Evolutionary conservation across 2,329 filamentous ascomycete species (phyloP).

Genomic region (Monosporascus cannonballus): DNA sequence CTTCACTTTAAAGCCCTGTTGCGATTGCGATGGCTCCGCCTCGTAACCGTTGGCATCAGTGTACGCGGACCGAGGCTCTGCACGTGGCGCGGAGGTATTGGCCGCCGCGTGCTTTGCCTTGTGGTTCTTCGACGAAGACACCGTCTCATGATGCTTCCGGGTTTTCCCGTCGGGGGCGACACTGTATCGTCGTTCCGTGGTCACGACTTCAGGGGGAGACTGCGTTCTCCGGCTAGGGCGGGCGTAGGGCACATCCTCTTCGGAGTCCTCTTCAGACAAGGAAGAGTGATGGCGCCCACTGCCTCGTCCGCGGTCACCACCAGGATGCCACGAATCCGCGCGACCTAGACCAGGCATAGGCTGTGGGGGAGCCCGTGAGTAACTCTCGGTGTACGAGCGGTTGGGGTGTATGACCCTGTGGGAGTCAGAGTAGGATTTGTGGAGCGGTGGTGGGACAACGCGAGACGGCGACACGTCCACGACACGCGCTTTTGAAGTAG

Average conservation of each 20-base stretch:
- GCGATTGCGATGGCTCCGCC: slow-evolving; percentile 8
- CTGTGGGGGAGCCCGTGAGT: slow-evolving; percentile 11
- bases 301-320: slow-evolving; percentile 14
- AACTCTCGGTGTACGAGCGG: slow-evolving; percentile 20
- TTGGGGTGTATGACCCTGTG: slow-evolving; percentile 7
- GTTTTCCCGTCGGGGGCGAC: neutral
- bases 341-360: slow-evolving; percentile 12
- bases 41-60: slow-evolving; percentile 14
- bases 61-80: slow-evolving; percentile 6
- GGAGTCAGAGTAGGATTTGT: slow-evolving; percentile 14
- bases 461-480: slow-evolving; percentile 10
- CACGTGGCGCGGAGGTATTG: slow-evolving; percentile 15
- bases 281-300: slow-evolving; percentile 11
- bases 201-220: slow-evolving; percentile 15
- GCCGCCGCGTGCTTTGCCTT: slow-evolving; percentile 10
- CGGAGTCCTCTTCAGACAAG: slow-evolving; percentile 19
- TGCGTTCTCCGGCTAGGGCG: slow-evolving; percentile 17
- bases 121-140: neutral
- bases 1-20: slow-evolving; percentile 9
- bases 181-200: too few species aligned
- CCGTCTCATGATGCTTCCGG: neutral
- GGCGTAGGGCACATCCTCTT: slow-evolving; percentile 14
- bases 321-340: slow-evolving; percentile 16
- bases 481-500: slow-evolving; percentile 15
- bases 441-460: slow-evolving; percentile 11